phyloP scores from a whole-genome alignment of 495 filamentous ascomycete genomes.

The Cenococcum geophilum region DNA sequence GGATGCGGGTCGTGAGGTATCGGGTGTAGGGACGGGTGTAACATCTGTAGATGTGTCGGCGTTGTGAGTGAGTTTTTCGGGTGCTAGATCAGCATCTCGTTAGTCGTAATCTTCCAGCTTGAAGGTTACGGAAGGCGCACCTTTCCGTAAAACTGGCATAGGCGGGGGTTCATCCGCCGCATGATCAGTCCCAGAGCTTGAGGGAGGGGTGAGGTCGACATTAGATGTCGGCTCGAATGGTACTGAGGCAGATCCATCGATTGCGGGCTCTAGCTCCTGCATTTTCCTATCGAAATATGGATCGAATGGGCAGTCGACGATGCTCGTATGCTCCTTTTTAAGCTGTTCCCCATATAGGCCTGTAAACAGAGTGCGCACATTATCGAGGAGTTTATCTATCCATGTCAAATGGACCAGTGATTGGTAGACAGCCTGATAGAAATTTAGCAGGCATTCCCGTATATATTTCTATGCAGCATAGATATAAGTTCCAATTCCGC shows the following conservation, averaged over 20 bases:
- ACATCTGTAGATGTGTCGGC: slow-evolving; percentile 52
- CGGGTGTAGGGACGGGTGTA: slow-evolving; percentile 63
- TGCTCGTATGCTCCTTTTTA: slow-evolving; percentile 68
- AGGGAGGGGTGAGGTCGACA: slow-evolving; percentile 36
- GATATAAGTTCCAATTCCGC: slow-evolving; percentile 21
- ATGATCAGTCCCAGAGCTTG: slow-evolving; percentile 35
- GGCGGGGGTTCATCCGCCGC: slow-evolving; percentile 46
- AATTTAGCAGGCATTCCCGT: slow-evolving; percentile 10
- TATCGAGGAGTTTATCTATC: slow-evolving; percentile 95
- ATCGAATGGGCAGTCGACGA: slow-evolving; percentile 75
- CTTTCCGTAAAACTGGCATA: slow-evolving; percentile 50
- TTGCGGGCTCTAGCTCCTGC: slow-evolving; percentile 66
- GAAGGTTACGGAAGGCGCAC: neutral
- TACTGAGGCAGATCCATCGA: slow-evolving; percentile 39
- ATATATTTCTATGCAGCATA: neutral
- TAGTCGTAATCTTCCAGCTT: neutral
- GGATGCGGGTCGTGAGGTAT: slow-evolving; percentile 71
- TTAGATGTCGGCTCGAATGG: slow-evolving; percentile 29
- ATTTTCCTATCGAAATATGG: slow-evolving; percentile 92
- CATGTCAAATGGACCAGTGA: slow-evolving; percentile 90
- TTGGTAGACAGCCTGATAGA: slow-evolving; percentile 81
- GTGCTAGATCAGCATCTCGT: slow-evolving; percentile 12
- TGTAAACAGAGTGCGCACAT: slow-evolving; percentile 83
- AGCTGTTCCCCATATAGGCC: slow-evolving; percentile 83
- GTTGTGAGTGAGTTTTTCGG: slow-evolving; percentile 20